Percentiles rank a stretch among this genome's conserved stretches.
phyloP scores from a whole-genome alignment of 78 protist genomes.

The slime mould (Dictyostelium discoideum) region DNA sequence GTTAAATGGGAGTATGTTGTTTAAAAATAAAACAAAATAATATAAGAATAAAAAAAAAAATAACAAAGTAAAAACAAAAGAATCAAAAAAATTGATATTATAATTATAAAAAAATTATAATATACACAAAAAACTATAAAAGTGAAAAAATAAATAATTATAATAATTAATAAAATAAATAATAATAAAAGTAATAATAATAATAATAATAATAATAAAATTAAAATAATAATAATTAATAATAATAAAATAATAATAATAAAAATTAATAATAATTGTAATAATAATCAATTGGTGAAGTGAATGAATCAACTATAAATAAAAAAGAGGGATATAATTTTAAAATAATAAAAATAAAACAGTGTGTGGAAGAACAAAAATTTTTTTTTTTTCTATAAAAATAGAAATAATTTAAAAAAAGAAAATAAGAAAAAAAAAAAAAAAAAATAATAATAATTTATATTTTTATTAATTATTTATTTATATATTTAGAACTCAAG shows the following conservation, averaged over 20 bases:
- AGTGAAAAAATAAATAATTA: too few relatives aligned
- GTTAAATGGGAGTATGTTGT: slow-evolving; percentile 79
- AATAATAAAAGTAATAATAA: too few relatives aligned
- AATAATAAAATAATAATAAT: too few relatives aligned
- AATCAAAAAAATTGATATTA: too few relatives aligned
- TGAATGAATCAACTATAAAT: background rate
- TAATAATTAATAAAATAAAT: too few relatives aligned
- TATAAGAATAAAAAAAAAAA: background rate
- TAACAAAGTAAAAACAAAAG: background rate
- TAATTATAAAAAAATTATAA: too few relatives aligned
- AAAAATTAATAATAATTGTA: too few relatives aligned
- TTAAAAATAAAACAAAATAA: background rate
- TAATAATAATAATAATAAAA: too few relatives aligned
- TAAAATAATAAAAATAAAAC: background rate
- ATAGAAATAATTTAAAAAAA: too few relatives aligned
- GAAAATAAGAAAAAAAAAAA: background rate
- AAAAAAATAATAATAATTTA: background rate
- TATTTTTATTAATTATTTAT: background rate
- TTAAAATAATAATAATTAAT: too few relatives aligned
- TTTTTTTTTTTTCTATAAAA: background rate
- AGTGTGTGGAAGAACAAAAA: background rate
- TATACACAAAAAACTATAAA: too few relatives aligned
- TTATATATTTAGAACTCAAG: slow-evolving; percentile 74
- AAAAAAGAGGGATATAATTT: background rate
- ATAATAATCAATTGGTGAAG: background rate